Evolutionary conservation across 768 basidiomycete species (phyloP), one percentile per base, ranked within the genome.

Genomic region (Kwoniella dendrophila): DNA sequence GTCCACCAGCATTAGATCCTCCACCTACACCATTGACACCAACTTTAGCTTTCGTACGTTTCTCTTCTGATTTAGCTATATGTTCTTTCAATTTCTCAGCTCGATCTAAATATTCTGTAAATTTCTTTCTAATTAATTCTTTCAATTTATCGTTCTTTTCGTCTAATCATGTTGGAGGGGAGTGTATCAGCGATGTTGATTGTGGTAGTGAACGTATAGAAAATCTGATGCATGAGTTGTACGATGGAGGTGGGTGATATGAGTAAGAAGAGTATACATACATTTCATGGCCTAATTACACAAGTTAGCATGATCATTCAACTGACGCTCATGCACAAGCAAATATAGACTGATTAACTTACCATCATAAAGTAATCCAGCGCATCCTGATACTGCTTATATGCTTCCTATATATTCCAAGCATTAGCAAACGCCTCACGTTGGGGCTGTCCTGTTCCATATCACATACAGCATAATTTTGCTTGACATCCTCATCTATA

Each of bases 321-420:
- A 16, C 26, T 10, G 7, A 1, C 11, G 32, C 36, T 38, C 36
- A 38, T 8, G 36, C 8, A 38, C 18, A 38, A 18, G 26, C 3
- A 2, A 16, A 33, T 41, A 12, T 58, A 18, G 12, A 48, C 33
- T 24, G 16, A 30, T n/a, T 27, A n/a, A 61, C 70, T 67, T 62
- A 94, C 93, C 68, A 97, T 89, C 90, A 97, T 92, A 80, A 99
- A 99, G 78, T 95, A 99, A 77, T 99, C 96, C 62, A 98, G 84
- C 0, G 91, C 85, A 83, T 97, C 95, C 83, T 89, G 88, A 81
- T 96, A 96, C 67, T 87, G 85, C 82, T 90, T 94, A 85, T 91
- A 95, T 20, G 94, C 94, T 72, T 94, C 92, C 75, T 76, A 48
- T 53, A 8, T 3, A n/a, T 16, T 26, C 29, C 3, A 11, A 27